A percentile compares a stretch with the other conserved stretches of the same genome.
phyloP scores from a whole-genome alignment of 768 basidiomycete genomes.

The Basidioascus undulatus region DNA sequence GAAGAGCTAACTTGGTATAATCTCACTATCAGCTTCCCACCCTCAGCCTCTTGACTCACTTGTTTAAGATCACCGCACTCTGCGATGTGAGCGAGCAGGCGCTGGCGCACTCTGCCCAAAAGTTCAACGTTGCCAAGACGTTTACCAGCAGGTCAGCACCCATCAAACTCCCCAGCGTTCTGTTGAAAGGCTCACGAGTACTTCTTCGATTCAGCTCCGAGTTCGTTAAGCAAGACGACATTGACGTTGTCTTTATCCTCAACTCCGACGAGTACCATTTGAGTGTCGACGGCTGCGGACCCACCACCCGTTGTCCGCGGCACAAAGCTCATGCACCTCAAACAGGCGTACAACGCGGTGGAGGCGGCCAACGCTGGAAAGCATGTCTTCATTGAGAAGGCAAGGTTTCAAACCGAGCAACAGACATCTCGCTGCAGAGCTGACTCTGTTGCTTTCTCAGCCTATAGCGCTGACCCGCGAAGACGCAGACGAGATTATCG shows the following conservation, averaged over 20 bases:
- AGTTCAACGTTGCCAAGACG: slow-evolving; percentile 1
- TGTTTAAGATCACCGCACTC: slow-evolving; percentile 4
- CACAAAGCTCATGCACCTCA: neutral
- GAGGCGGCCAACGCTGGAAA: slow-evolving; percentile 7
- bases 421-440: too few relatives aligned
- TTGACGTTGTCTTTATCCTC: slow-evolving; percentile 8
- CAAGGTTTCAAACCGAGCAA: too few relatives aligned
- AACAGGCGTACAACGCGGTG: neutral
- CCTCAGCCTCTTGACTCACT: slow-evolving; percentile 3
- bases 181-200: neutral
- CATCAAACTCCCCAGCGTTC: too few relatives aligned
- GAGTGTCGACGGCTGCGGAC: too few relatives aligned
- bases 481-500: slow-evolving; percentile 13
- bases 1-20: too few relatives aligned
- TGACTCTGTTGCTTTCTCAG: too few relatives aligned
- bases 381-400: slow-evolving; percentile 17
- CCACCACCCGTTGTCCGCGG: neutral
- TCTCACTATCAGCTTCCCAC: slow-evolving; percentile 6
- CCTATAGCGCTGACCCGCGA: slow-evolving; percentile 13
- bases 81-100: neutral
- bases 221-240: neutral
- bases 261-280: slow-evolving; percentile 10
- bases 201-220: slow-evolving; percentile 1
- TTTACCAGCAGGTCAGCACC: slow-evolving; percentile 1
- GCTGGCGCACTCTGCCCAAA: neutral